Base-by-base conservation (phyloP, 192 early-diverging fungal species). In the Backusella macrospora region DNA sequence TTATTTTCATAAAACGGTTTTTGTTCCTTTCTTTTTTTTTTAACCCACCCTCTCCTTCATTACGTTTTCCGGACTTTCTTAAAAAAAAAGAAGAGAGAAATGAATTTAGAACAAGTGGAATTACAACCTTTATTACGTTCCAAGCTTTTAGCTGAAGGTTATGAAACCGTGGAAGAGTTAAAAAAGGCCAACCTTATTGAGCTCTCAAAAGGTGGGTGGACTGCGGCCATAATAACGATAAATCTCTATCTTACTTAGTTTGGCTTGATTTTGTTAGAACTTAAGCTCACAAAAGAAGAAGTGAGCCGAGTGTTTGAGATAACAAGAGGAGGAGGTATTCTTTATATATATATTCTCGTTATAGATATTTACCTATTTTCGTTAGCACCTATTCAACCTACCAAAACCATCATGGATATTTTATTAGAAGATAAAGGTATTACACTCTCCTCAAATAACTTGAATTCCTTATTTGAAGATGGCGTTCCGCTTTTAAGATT, bases 401-500 rank as follows among this genome's bases (percentile, higher is more conserved):
- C 21, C 21, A 59, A 59, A 12, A 59, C 21, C 8, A 59, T 59
- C 10, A 18, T 59, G 3, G 52, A 59, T 18, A 26, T 59, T 26
- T 26, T 59, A 59, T 59, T 23, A 21, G 52, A 59, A 26, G 52
- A 59, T 26, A 59, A 26, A 26, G 52, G 52, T 21, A 59, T 59
- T 4, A n/a, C 21, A 59, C 52, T 59, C 5, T 59, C 52, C 14
- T 68, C 67, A 1, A 12, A 29, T 3, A 45, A 47, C 21, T 4
- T 68, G 2, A 23, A 68, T 23, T 10, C 21, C 16, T 16, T 68
- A 29, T 68, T 68, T 45, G 67, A 45, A 34, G 37, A 47, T 3
- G 74, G 74, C 0, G 63, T 76, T 5, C 68, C 74, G 0, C 21
- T 23, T 38, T 13, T 9, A 13, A 62, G 44, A 0, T 18, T 76